These are phyloP conservation scores for Termitomyces sp. DNA, from an alignment of 768 basidiomycete genomes.

Conservation along the genomic window DNA sequence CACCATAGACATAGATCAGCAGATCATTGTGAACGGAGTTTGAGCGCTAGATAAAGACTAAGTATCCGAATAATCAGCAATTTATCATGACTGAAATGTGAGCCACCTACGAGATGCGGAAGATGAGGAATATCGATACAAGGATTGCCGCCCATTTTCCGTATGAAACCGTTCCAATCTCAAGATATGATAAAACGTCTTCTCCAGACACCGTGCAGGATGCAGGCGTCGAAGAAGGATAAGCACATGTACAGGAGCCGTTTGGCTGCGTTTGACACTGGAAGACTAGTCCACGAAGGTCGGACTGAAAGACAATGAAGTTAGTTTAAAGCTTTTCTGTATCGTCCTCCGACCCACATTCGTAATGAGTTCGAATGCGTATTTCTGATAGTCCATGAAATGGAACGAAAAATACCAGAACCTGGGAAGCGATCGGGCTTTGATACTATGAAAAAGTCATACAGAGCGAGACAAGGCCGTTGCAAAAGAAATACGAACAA, in stretches of 20 bases:
- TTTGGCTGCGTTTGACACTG: slow-evolving; percentile 30
- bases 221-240: slow-evolving; percentile 39
- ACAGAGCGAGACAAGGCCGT: not conserved
- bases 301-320: slow-evolving; percentile 30
- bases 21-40: slow-evolving; percentile 9
- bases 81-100: not conserved
- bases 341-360: slow-evolving; percentile 22
- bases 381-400: slow-evolving; percentile 50
- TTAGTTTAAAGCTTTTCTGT: slow-evolving; percentile 19
- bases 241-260: slow-evolving; percentile 41
- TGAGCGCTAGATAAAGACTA: slow-evolving; percentile 12
- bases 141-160: slow-evolving; percentile 41
- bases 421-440: slow-evolving; percentile 44
- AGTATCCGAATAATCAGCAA: not conserved
- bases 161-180: slow-evolving; percentile 37
- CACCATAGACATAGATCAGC: not conserved
- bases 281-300: slow-evolving; percentile 43
- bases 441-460: slow-evolving; percentile 35
- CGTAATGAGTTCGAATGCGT: slow-evolving; percentile 33
- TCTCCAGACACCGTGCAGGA: slow-evolving; percentile 44
- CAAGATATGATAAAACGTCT: slow-evolving; percentile 46
- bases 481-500: slow-evolving; percentile 24
- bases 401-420: slow-evolving; percentile 59
- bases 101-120: slow-evolving; percentile 33
- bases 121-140: slow-evolving; percentile 39